These are phyloP conservation scores for Coemansia sp. DNA, from an alignment of 192 early-diverging fungal species.

Conservation along the genomic window DNA sequence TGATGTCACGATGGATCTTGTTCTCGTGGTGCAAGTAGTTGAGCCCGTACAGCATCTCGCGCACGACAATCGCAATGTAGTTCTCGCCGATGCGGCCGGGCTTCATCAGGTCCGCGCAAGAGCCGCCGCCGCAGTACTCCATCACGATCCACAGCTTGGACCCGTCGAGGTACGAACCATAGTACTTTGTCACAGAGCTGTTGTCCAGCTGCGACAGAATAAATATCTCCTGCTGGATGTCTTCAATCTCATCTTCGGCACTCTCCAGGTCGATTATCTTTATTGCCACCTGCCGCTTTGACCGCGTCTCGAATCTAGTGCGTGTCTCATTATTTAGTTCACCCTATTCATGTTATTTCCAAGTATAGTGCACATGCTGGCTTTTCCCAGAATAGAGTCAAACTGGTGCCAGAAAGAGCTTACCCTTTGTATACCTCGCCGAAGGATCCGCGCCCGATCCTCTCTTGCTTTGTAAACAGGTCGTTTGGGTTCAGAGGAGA, in stretches of 20 bases:
- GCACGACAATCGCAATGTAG: constrained; percentile 89
- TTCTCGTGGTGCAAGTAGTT: constrained; percentile 90
- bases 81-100: constrained; percentile 79
- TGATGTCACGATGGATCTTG: constrained; percentile 93
- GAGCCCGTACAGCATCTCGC: constrained; percentile 84
- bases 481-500: constrained; percentile 53
- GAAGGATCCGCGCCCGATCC: constrained; percentile 67
- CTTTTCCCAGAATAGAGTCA: neutral
- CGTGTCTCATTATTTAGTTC: neutral
- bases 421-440: constrained; percentile 85
- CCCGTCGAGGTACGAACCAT: constrained; percentile 86
- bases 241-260: constrained; percentile 97
- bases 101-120: constrained; percentile 92
- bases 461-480: constrained; percentile 56
- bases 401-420: constrained; percentile 14
- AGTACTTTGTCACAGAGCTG: constrained; percentile 81
- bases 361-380: constrained; percentile 12
- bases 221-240: constrained; percentile 96
- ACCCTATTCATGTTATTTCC: neutral
- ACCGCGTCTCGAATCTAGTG: constrained; percentile 50
- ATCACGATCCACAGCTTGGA: constrained; percentile 97
- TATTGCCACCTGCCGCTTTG: constrained; percentile 78
- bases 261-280: constrained; percentile 97
- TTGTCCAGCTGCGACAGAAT: constrained; percentile 94
- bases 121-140: constrained; percentile 95